Evolutionary conservation across 768 basidiomycete genomes (phyloP), one percentile per base, ranked within the genome.

Genomic region (Amanita rimosa): DNA sequence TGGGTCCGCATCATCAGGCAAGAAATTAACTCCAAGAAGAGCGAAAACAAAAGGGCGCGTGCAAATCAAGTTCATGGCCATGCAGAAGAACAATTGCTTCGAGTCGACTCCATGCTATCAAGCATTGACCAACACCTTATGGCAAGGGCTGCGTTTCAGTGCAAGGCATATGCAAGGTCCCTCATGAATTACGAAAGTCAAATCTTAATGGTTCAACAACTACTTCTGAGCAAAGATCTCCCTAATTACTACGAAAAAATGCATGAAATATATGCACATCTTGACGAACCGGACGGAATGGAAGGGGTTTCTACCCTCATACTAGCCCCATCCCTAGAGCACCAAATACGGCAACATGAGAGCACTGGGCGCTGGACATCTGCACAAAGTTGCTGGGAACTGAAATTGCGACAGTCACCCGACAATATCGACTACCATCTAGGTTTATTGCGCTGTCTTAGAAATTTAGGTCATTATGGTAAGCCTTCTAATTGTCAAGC

Each of bases 211-310:
- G 67, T 85, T 36, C 66, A 64, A 55, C 66, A 67, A 9, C 62
- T 68, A 2, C 64, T 70, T 2, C 50, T 66, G 24, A 67, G 68
- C 52, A 57, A 60, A 4, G 75, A 85, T 29, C 67, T 90, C 2
- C 73, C 87, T 44, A 67, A 66, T 14, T 78, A 88, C 59, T 97
- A 91, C 60, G 96, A 98, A 58, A 79, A 81, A 14, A 69, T 99
- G 6, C 96, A 99, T 57, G 85, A 96, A 63, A 94, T 98, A 52
- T 99, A 99, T 62, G 85, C 95, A 10, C 79, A 93, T 49, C 72
- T 99, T 6, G 92, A 99, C 61, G 93, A 99, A 63, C 96, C 96
- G 0, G 96, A 99, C 65, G 96, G 96, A 13, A 99, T 99, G 96
- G 94, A 97, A 66, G 96, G 96, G 0, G 76, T 98, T 27, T 96